Base-by-base conservation (phyloP, 805 yeast species). In the Nakazawaea pomicola region DNA sequence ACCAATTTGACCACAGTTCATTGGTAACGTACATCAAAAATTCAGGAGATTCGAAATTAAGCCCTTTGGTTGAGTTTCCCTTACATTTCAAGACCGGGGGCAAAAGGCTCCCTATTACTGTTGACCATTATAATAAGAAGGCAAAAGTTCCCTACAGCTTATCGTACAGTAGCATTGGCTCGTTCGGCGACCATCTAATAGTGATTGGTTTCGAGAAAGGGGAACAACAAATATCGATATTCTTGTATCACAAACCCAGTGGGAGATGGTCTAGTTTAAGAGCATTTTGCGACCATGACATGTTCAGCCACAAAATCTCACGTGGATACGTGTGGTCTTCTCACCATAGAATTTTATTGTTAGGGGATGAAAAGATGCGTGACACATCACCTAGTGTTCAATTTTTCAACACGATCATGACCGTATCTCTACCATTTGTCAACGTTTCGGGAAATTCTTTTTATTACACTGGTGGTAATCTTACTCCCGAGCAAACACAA, bases 251-350 rank as follows among this genome's bases (percentile, higher is more conserved):
- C 56, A 65, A 64, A 21, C 74, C 76, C 0, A 68, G 83, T 0
- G 69, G 70, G 1, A 74, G 73, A 47, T 83, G 91, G 90, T 73
- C 83, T 0, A 64, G 79, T 41, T 57, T 84, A 18, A 80, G 76
- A 12, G 69, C 70, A 31, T 66, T 70, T 55, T 65, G 80, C 50
- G 68, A 71, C 36, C 79, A 74, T 47, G 74, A 70, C 36, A 61
- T 68, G 24, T 72, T 72, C 23, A 66, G 74, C 2, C 85, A 81
- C 51, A 62, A 82, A 39, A 69, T 81, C 38, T 77, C 85, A 76
- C 80, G 77, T 46, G 77, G 83, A 0, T 79, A 73, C 58, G 78
- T 78, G 1, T 84, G 95, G 95, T 72, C 72, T 24, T 80, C 90
- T 1, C 95, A 84, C 57, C 91, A 84, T 53, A 79, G 78, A 54